Base-by-base conservation (phyloP, 352 stramenopile species). In the Blastocystis sp. region DNA sequence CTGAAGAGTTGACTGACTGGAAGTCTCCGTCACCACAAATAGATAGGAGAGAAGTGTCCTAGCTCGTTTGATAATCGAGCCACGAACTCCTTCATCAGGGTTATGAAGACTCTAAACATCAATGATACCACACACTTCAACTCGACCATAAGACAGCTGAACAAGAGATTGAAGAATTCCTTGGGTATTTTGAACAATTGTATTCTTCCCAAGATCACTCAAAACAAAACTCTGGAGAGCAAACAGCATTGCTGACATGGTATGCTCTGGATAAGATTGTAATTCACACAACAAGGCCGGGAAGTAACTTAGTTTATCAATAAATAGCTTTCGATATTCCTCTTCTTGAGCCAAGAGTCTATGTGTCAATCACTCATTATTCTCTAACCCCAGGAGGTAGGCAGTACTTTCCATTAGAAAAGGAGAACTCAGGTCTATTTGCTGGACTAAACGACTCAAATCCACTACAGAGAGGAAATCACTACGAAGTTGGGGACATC, bases 151-250 rank as follows among this genome's bases (percentile, higher is more conserved):
- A 68, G 42, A 66, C 19, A 62, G 54, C 17, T 33, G 19, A 17
- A 84, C 48, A 11, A 84, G 35, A 35, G 57, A 51, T 19, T 62
- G 37, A 35, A 84, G 73, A 68, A 84, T 35, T 17, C 30, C n/a
- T 24, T 51, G 48, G 2, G n/a, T 60, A 44, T 84, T 84, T 0
- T 84, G 51, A 11, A 84, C 48, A 11, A 84, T 22, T 17, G 48
- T 48, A 13, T 35, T 37, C 73, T 84, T 84, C 3, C 27, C 53
- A 33, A 56, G n/a, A 27, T 44, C 48, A 7, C 42, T 48, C 6
- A 84, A 42, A 6, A 84, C 30, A 44, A 68, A 66, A 42, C 73
- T 84, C 53, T 84, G 73, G 1, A 84, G 73, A 24, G 73, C 73
- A 37, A 84, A 84, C 13, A 84, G 73, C 73, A 84, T 84, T 9